Evolutionary conservation across 306 rosid species (phyloP).

Genomic region (Prunus salicina): DNA sequence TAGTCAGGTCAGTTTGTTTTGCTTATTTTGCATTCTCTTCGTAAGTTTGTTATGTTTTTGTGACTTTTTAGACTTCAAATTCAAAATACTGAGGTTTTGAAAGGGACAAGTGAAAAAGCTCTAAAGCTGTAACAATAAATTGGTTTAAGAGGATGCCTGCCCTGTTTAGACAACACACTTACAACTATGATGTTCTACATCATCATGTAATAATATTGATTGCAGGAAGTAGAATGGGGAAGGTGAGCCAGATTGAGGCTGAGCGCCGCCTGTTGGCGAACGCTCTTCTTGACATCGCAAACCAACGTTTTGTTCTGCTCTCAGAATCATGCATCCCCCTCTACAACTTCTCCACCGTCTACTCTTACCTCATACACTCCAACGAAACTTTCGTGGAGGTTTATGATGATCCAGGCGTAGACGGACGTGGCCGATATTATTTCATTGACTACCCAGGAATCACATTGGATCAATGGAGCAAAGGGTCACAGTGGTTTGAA

Average conservation of each 20-base stretch:
- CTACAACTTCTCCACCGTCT: constrained; percentile 22
- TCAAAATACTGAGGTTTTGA: background rate
- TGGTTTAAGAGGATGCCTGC: too few species aligned
- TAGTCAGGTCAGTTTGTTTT: constrained; percentile 58
- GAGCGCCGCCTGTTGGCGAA: constrained; percentile 18
- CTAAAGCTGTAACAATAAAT: too few species aligned
- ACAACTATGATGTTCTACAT: too few species aligned
- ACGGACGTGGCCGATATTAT: constrained; percentile 25
- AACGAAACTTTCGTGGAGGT: constrained; percentile 7
- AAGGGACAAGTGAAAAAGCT: background rate
- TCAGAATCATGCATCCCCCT: constrained; percentile 26
- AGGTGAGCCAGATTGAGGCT: constrained; percentile 6
- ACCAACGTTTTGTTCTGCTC: constrained; percentile 23
- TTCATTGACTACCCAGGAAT: constrained; percentile 13
- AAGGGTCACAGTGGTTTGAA: constrained; percentile 36
- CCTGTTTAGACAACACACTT: background rate
- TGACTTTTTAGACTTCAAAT: too few species aligned
- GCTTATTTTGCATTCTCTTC: background rate
- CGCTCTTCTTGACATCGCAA: constrained; percentile 26
- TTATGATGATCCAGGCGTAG: constrained; percentile 22
- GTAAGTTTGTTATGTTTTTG: background rate
- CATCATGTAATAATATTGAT: too few species aligned
- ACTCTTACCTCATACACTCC: constrained; percentile 17
- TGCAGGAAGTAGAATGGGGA: constrained; percentile 23
- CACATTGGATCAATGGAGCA: constrained; percentile 28